These are phyloP conservation scores for Thielaviopsis euricoi DNA, from an alignment of 2,329 filamentous ascomycete genomes.

Conservation along the genomic window DNA sequence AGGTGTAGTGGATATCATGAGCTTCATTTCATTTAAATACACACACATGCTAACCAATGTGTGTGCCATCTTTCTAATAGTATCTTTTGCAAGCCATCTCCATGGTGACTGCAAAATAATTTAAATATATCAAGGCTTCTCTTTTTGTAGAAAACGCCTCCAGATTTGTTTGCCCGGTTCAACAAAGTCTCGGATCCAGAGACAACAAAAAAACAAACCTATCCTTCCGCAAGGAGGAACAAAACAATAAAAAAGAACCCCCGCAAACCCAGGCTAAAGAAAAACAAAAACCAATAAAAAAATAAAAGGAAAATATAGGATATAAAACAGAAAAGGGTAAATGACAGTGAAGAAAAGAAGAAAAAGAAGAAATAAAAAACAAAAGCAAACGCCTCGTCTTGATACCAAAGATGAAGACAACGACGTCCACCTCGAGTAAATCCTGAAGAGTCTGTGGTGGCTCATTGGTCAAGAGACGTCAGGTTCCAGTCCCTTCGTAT, in stretches of 20 bases:
- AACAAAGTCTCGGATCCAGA: not conserved
- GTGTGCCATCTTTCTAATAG: not conserved
- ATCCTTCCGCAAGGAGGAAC: not conserved
- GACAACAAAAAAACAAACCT: not conserved
- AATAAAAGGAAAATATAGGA: conserved; percentile 1
- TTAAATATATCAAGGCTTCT: not conserved
- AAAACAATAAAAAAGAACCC: not conserved
- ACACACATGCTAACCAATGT: not conserved
- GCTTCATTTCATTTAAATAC: conserved; percentile 5
- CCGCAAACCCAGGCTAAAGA: not conserved
- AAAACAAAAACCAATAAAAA: conserved; percentile 3
- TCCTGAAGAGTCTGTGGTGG: not conserved
- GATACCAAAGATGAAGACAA: conserved; percentile 3
- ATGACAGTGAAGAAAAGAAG: conserved; percentile 7
- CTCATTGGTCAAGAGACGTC: not conserved
- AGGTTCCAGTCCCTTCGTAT: conserved; percentile 1
- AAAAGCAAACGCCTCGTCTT: not conserved
- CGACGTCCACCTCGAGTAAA: not conserved
- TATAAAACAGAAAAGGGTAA: not conserved
- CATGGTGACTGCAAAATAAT: conserved; percentile 4
- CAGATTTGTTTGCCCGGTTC: not conserved
- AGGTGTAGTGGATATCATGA: not conserved
- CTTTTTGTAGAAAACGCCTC: not conserved
- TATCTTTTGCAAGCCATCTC: conserved; percentile 4
- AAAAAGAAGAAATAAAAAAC: not conserved